Evolutionary conservation across 202 grass and related monocot genomes (phyloP), one percentile per base, ranked within the genome.

Genomic region (Saccharum hybrid): DNA sequence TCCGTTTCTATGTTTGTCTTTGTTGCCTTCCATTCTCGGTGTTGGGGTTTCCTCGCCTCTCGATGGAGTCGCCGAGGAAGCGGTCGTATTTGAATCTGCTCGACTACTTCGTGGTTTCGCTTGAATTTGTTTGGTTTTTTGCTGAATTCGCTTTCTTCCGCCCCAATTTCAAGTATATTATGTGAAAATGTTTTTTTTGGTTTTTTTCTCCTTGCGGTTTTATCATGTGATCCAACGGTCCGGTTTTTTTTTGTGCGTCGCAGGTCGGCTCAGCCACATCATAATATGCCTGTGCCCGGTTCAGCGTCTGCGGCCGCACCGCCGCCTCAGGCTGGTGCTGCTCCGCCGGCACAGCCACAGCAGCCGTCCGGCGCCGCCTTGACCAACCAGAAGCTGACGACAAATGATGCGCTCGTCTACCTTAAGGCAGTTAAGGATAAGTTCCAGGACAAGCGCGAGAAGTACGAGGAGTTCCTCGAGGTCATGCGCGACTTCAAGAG

Each of bases 401-500:
- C 96, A 1, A 94, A 96, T 71, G 96, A 99, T 48, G 96, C 96
- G 0, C 91, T 99, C 23, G 91, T 90, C 75, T 99, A 99, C 79
- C 82, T 99, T 62, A 99, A 96, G 85, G 86, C 76, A n/a, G 96
- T 99, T 30, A 99, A 99, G 75, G 96, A 99, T 81, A 99, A 96
- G 86, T 99, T 99, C 86, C 93, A 92, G 69, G 96, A 99, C 86
- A 94, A 94, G 56, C 89, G 94, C 72, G 96, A 93, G 64, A 99
- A 94, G 82, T 99, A 99, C 36, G 96, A 99, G 40, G 96, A 99
- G 73, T 99, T 99, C 82, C 94, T 99, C 41, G 96, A 99, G 85
- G 93, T 99, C 64, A 99, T 99, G 96, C 92, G 94, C 33, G 96
- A 99, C 81, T 99, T 99, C 88, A 99, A 99, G 89, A 94, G 96